Evolutionary conservation across 495 filamentous ascomycete species (phyloP).

Genomic region (Xylaria palmicola): DNA sequence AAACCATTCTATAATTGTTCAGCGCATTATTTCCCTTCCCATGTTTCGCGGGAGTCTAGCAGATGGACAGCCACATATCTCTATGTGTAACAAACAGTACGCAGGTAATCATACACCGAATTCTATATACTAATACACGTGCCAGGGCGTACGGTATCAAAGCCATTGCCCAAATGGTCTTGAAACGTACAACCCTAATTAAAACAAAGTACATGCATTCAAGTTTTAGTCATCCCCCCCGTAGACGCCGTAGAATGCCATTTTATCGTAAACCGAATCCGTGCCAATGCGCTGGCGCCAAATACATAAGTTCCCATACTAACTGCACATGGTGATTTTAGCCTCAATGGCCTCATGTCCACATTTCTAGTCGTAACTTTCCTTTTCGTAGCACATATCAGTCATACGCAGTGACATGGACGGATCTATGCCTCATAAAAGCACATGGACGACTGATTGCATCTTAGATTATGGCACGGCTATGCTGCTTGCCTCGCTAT

Average conservation of each 20-base stretch:
- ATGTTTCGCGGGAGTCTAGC: background rate
- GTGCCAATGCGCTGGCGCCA: conserved; percentile 4
- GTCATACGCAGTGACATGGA: background rate
- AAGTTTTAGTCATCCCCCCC: conserved; percentile 11
- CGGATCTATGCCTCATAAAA: background rate
- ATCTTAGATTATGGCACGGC: background rate
- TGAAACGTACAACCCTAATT: background rate
- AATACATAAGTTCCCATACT: background rate
- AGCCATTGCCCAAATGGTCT: background rate
- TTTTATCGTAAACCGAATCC: conserved; percentile 6
- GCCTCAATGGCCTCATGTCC: background rate
- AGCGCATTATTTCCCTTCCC: background rate
- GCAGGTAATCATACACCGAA: background rate
- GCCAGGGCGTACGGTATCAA: background rate
- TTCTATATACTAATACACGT: conserved; percentile 18
- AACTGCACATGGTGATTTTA: background rate
- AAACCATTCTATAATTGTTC: background rate
- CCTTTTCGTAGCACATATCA: background rate
- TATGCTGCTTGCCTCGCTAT: conserved; percentile 34
- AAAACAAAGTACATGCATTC: background rate
- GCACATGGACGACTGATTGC: background rate
- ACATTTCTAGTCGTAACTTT: background rate
- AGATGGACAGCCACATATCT: background rate
- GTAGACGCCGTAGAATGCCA: conserved; percentile 18
- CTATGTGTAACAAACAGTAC: background rate